A percentile compares a stretch with the other conserved stretches of the same genome.
Evolutionary conservation across 139 green algal genomes (phyloP).

Genomic region (Chlorella vulgaris): DNA sequence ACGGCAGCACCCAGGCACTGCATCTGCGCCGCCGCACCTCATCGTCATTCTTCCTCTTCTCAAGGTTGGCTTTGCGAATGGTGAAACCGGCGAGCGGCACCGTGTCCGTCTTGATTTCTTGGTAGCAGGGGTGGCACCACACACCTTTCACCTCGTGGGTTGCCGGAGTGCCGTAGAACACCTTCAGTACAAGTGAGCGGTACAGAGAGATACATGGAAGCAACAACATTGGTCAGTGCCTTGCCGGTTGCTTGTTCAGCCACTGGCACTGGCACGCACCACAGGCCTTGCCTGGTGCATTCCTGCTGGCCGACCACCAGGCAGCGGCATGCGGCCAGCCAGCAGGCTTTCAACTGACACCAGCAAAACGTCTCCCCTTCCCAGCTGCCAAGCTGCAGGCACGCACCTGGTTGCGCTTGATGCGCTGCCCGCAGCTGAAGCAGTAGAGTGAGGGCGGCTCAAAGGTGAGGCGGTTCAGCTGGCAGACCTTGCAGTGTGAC

Average conservation of each 20-base stretch:
- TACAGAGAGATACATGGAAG: not conserved
- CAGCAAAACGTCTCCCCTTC: no score
- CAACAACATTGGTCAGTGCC: no score
- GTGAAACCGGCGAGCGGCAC: slow-evolving; percentile 61
- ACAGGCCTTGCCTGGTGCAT: no score
- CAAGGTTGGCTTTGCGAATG: slow-evolving; percentile 62
- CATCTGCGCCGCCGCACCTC: slow-evolving; percentile 61
- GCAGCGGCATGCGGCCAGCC: no score
- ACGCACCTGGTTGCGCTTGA: slow-evolving; percentile 90
- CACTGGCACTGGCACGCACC: no score
- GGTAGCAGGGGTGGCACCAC: slow-evolving; percentile 89
- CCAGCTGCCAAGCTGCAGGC: not conserved
- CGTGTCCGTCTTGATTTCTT: slow-evolving; percentile 51
- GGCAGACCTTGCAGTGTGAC: slow-evolving; percentile 81
- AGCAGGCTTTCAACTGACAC: no score
- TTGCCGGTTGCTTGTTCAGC: no score
- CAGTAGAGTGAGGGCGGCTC: slow-evolving; percentile 96
- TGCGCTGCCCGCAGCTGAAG: slow-evolving; percentile 82
- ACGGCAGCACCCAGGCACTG: no score
- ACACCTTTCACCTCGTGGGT: slow-evolving; percentile 61
- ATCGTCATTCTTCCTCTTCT: slow-evolving; percentile 95
- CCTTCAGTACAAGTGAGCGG: slow-evolving; percentile 23
- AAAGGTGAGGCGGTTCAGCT: slow-evolving; percentile 84
- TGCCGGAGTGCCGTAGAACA: slow-evolving; percentile 55
- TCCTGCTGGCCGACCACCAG: no score